Conservation (phyloP, 345 rosid genomes). For the Citrus sinensis region DNA sequence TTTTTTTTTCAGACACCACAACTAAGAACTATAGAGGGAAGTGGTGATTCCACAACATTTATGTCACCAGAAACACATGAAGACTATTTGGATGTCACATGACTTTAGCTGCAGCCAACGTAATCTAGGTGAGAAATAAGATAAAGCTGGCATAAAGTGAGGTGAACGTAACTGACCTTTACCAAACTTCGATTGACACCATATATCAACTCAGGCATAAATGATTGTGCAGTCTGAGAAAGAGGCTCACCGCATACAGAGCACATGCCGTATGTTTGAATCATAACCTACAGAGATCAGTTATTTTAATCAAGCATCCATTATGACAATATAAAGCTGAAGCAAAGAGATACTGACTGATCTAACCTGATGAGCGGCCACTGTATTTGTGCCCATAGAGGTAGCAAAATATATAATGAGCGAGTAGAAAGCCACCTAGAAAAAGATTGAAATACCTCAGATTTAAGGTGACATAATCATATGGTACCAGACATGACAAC, state of each 20-base stretch:
- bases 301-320: not conserved
- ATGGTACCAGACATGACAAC: constrained; percentile 7
- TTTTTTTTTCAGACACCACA: not conserved
- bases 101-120: not conserved
- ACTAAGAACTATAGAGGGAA: not conserved
- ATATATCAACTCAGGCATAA: constrained; percentile 80
- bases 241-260: constrained; percentile 85
- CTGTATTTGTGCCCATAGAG: constrained; percentile 68
- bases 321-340: constrained; percentile 3
- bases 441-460: constrained; percentile 24
- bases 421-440: constrained; percentile 75
- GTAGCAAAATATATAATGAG: constrained; percentile 77
- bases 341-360: constrained; percentile 6
- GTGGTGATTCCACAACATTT: not conserved
- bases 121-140: not conserved
- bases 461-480: constrained; percentile 1
- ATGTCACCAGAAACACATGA: not conserved
- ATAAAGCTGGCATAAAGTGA: not conserved
- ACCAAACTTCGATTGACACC: constrained; percentile 59
- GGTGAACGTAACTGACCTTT: constrained; percentile 41
- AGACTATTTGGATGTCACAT: not conserved
- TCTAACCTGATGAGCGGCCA: constrained; percentile 93
- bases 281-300: constrained; percentile 49
- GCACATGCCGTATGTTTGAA: constrained; percentile 66
- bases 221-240: constrained; percentile 93